These are phyloP conservation scores for Fusarium euwallaceae DNA, from an alignment of 2,329 filamentous ascomycete genomes.

Conservation along the genomic window DNA sequence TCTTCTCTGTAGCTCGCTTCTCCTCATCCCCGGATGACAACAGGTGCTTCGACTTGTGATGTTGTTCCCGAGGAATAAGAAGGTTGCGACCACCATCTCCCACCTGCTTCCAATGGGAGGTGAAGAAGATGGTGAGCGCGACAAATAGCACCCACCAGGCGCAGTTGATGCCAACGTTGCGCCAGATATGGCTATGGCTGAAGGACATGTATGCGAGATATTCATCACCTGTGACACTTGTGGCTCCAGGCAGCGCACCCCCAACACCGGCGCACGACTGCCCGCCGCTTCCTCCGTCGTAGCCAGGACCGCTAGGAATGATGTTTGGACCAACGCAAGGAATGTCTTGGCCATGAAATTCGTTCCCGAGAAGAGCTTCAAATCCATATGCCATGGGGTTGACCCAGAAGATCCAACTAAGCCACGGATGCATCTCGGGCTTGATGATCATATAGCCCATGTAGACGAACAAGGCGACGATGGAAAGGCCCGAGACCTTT, in stretches of 20 bases:
- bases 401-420: conserved; percentile 75
- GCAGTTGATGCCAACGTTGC: conserved; percentile 28
- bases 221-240: conserved; percentile 3
- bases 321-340: conserved; percentile 56
- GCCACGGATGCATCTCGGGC: conserved; percentile 60
- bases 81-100: neutral
- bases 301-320: conserved; percentile 42
- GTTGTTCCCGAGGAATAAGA: neutral
- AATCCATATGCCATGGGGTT: conserved; percentile 73
- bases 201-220: conserved; percentile 10
- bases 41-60: conserved; percentile 10
- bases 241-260: neutral
- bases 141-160: conserved; percentile 13
- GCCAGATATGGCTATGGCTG: conserved; percentile 25
- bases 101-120: conserved; percentile 14
- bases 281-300: conserved; percentile 9
- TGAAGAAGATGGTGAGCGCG: conserved; percentile 26
- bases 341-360: conserved; percentile 64
- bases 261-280: neutral
- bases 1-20: neutral
- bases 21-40: neutral
- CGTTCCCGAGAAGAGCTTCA: conserved; percentile 73
- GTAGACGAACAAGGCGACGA: conserved; percentile 57
- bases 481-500: conserved; percentile 40
- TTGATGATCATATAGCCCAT: conserved; percentile 62